These are phyloP conservation scores for Dimargaris cristalligena DNA, from an alignment of 192 early-diverging fungal species.

Conservation along the genomic window DNA sequence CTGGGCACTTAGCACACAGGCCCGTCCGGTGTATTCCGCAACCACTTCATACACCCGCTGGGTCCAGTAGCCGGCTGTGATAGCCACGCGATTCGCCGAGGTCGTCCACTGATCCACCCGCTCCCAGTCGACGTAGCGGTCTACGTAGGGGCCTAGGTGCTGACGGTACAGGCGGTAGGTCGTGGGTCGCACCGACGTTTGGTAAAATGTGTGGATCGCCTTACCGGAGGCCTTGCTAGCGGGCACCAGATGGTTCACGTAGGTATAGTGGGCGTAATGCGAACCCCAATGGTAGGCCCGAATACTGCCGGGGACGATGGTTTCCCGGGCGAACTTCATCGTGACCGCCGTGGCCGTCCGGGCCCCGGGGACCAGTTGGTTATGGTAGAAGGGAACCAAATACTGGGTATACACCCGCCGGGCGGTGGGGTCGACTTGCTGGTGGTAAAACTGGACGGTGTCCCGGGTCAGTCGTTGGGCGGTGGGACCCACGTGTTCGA, in stretches of 20 bases:
- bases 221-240: background rate
- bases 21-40: too few species aligned
- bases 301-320: background rate
- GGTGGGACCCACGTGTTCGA: background rate
- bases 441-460: background rate
- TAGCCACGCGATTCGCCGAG: background rate
- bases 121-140: slow-evolving; percentile 4
- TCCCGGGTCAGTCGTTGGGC: background rate
- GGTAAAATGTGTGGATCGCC: background rate
- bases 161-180: background rate
- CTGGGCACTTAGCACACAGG: too few species aligned
- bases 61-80: too few species aligned
- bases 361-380: background rate
- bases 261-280: background rate
- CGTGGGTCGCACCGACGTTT: background rate
- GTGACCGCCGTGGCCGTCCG: background rate
- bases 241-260: background rate
- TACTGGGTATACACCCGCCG: background rate
- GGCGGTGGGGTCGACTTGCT: background rate
- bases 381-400: slow-evolving; percentile 1
- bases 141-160: background rate
- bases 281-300: background rate
- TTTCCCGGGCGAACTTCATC: background rate
- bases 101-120: background rate
- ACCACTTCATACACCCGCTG: too few species aligned